Base-by-base conservation (phyloP, 352 stramenopile species). In the Phytophthora kernoviae region DNA sequence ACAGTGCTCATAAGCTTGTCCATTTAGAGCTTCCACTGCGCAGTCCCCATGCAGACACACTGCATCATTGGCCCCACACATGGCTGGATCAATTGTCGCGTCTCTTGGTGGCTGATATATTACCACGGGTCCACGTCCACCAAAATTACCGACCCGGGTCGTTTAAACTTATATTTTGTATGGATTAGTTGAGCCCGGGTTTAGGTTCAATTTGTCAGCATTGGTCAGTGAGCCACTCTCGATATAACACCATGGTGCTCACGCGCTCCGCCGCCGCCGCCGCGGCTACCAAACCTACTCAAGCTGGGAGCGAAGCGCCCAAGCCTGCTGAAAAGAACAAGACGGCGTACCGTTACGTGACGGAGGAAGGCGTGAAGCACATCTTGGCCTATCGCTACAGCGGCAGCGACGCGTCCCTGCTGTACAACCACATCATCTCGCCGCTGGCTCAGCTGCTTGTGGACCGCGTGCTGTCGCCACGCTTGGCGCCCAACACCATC, bases 371-470 rank as follows among this genome's bases (percentile, higher is more conserved):
- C 49, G 84, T 84, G 42, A 79, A 85, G 56, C 71, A 76, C 55
- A 80, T 93, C 30, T 51, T 86, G 62, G 67, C 79, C 20, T 93
- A 95, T 60, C 88, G 91, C 73, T 96, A 96, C 75, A 93, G 83
- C 70, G 87, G 87, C 62, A 91, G 77, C 51, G 87, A 96, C 49
- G 77, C 77, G 18, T 93, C 83, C 53, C 61, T 93, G 8, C 48
- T 94, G 48, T 96, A 96, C 81, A 94, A 92, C 57, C 58, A 91
- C 72, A 61, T 89, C 22, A 83, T 93, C 67, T 94, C 84, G 44
- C 87, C 87, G 6, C 40, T 79, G 21, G 85, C 83, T 27, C 83
- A 95, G 62, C 73, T 70, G 73, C 83, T 93, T 40, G 87, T 94
- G 36, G 79, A 93, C 70, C 54, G 79, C 45, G 73, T 91, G n/a